phyloP scores from a whole-genome alignment of 2,329 filamentous ascomycete species.

The Septoria linicola region DNA sequence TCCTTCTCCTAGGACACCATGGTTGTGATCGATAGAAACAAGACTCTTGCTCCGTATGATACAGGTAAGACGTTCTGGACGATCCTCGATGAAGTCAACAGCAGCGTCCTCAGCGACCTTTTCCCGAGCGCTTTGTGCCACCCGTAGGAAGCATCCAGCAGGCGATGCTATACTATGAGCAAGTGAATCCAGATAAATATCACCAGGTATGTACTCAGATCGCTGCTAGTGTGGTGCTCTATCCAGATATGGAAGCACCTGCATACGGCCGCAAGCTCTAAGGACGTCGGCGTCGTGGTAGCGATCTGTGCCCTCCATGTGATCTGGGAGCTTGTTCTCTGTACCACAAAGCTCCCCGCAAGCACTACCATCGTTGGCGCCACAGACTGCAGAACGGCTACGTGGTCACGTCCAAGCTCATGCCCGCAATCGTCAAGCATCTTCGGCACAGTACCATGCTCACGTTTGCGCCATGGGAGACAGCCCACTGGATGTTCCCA shows the following conservation, averaged over 20 bases:
- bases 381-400: conserved; percentile 48
- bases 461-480: conserved; percentile 62
- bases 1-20: conserved; percentile 43
- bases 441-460: conserved; percentile 40
- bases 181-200: conserved; percentile 44
- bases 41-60: conserved; percentile 54
- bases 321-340: conserved; percentile 58
- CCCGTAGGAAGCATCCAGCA: conserved; percentile 55
- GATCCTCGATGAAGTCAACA: conserved; percentile 40
- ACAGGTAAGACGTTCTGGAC: conserved; percentile 55
- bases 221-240: conserved; percentile 44
- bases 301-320: conserved; percentile 55
- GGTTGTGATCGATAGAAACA: conserved; percentile 60
- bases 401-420: conserved; percentile 54
- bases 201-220: conserved; percentile 48
- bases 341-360: conserved; percentile 43
- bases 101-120: conserved; percentile 51
- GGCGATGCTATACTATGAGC: conserved; percentile 54
- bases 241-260: conserved; percentile 51
- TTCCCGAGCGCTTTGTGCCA: conserved; percentile 53
- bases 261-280: conserved; percentile 2
- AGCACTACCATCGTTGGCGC: conserved; percentile 55
- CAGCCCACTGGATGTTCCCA: conserved; percentile 57
- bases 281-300: conserved; percentile 49
- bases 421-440: conserved; percentile 49